phyloP scores from a whole-genome alignment of 1,139 yeast genomes.

The Scheffersomyces parashehatae region DNA sequence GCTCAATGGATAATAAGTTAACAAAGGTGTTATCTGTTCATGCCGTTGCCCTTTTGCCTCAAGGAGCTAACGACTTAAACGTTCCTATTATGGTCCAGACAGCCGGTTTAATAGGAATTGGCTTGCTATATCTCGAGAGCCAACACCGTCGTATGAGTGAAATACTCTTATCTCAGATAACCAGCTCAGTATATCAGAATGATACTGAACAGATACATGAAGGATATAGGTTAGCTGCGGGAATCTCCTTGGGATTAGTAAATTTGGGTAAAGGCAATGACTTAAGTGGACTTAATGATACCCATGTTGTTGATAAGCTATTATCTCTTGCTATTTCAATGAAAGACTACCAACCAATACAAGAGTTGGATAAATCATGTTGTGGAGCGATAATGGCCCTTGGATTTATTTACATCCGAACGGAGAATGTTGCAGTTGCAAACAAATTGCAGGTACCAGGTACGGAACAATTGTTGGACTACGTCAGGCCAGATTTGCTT shows the following conservation, averaged over 20 bases:
- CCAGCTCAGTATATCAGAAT: conserved; percentile 55
- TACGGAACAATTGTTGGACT: conserved; percentile 62
- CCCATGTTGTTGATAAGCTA: conserved; percentile 67
- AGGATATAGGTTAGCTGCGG: conserved; percentile 86
- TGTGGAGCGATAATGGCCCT: conserved; percentile 83
- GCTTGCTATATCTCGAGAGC: conserved; percentile 73
- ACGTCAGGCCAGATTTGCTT: conserved; percentile 78
- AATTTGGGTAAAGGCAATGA: conserved; percentile 78
- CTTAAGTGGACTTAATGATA: conserved; percentile 63
- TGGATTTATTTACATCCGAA: conserved; percentile 69
- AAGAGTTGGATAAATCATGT: conserved; percentile 70
- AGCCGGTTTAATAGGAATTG: conserved; percentile 90
- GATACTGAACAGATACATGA: conserved; percentile 65
- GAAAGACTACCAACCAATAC: conserved; percentile 68
- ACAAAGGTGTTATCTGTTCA: conserved; percentile 93
- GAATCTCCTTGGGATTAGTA: conserved; percentile 84
- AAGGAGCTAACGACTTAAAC: conserved; percentile 87
- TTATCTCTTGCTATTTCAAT: conserved; percentile 60
- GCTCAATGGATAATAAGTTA: conserved; percentile 82
- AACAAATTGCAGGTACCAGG: conserved; percentile 63
- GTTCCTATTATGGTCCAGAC: conserved; percentile 84
- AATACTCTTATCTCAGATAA: conserved; percentile 67
- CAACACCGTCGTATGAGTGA: conserved; percentile 90
- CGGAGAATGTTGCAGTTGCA: conserved; percentile 64
- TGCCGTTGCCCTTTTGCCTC: conserved; percentile 86